Percentiles rank a stretch among this genome's conserved stretches.
Conservation (phyloP, 495 filamentous ascomycete genomes). For the Hypomontagnella monticulosa region DNA sequence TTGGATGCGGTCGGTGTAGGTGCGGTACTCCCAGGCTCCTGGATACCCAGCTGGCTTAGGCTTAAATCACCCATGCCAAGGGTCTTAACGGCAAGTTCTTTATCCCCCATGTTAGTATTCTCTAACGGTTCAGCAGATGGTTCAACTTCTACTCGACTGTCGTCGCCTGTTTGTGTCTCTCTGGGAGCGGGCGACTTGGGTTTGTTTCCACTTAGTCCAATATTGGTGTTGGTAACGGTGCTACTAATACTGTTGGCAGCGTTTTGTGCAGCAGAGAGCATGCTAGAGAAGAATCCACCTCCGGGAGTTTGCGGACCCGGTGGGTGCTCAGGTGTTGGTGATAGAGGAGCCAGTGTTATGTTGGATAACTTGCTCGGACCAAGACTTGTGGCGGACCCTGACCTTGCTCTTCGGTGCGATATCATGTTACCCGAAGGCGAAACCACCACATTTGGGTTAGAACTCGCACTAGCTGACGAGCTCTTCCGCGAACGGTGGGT, state of each 20-base stretch:
- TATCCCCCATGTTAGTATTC: constrained; percentile 59
- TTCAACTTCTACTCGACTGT: constrained; percentile 60
- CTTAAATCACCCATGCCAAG: constrained; percentile 88
- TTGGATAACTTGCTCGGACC: constrained; percentile 92
- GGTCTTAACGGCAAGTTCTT: constrained; percentile 85
- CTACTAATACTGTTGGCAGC: constrained; percentile 88
- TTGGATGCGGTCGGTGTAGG: constrained; percentile 53
- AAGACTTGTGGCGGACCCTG: constrained; percentile 71
- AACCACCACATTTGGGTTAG: constrained; percentile 45
- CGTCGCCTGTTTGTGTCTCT: constrained; percentile 45
- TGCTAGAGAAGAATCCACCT: constrained; percentile 87
- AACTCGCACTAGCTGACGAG: constrained; percentile 40
- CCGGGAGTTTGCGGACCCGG: constrained; percentile 51
- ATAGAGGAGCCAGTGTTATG: constrained; percentile 74
- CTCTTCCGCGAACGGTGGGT: constrained; percentile 37
- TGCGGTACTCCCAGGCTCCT: constrained; percentile 57
- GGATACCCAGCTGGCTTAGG: constrained; percentile 81
- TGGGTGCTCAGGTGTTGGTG: constrained; percentile 69
- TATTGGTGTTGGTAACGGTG: constrained; percentile 73
- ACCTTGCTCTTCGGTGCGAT: constrained; percentile 61
- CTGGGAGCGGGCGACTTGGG: constrained; percentile 48
- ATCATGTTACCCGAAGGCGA: constrained; percentile 74
- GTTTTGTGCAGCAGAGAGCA: constrained; percentile 93
- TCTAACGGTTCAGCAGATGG: constrained; percentile 49
- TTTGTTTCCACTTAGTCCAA: constrained; percentile 53